These are phyloP conservation scores for Conringia planisiliqua DNA, from an alignment of 345 rosid genomes.

Conservation along the genomic window DNA sequence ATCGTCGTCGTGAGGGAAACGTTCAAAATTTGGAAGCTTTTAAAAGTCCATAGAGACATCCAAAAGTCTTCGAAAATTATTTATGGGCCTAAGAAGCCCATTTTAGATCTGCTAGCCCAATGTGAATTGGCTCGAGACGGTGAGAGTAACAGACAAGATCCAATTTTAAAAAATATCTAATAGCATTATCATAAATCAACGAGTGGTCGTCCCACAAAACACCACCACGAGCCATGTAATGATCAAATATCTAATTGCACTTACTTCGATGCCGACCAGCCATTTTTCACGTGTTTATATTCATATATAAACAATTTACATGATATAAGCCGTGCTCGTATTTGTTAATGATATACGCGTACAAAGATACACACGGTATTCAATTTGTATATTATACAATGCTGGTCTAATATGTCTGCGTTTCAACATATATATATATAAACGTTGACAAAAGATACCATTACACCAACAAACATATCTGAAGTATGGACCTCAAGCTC, in stretches of 20 bases:
- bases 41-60: neutral
- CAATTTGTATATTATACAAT: neutral
- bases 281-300: neutral
- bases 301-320: neutral
- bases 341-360: slow-evolving; percentile 11
- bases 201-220: slow-evolving; percentile 17
- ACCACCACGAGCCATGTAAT: slow-evolving; percentile 12
- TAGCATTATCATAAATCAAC: neutral
- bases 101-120: neutral
- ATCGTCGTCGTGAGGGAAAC: too few species aligned
- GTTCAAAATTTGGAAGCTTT: neutral
- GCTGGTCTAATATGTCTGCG: slow-evolving; percentile 28
- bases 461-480: neutral
- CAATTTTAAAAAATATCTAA: neutral
- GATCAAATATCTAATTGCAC: slow-evolving; percentile 17
- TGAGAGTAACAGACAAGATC: neutral
- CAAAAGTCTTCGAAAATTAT: neutral
- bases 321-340: slow-evolving; percentile 6
- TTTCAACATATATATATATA: slow-evolving; percentile 1
- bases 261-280: slow-evolving; percentile 12
- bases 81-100: slow-evolving; percentile 3
- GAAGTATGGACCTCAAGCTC: slow-evolving; percentile 18
- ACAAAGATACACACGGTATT: neutral
- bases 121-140: neutral
- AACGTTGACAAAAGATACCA: neutral